phyloP scores from a whole-genome alignment of 2,329 filamentous ascomycete genomes.

The Penicillium brevicompactum region DNA sequence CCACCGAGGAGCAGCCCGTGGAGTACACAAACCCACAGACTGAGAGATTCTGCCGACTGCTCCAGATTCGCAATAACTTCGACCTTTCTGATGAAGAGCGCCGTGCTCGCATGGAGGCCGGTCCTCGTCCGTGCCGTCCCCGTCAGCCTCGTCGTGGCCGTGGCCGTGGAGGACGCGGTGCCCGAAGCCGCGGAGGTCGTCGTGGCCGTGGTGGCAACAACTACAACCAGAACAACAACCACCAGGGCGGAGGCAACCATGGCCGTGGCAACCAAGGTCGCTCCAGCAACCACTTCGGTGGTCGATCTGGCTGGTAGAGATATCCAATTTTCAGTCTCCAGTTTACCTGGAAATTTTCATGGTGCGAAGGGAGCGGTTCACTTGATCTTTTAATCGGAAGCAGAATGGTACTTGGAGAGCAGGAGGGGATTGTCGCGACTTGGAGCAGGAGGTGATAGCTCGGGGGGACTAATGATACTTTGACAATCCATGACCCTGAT shows the following conservation, averaged over 20 bases:
- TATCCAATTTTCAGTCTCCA: not conserved
- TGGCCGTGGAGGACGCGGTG: slow-evolving; percentile 20
- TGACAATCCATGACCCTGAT: not conserved
- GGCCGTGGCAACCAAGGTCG: too few species aligned
- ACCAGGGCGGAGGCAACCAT: not conserved
- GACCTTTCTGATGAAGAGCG: slow-evolving; percentile 73
- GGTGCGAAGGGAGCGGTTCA: not conserved
- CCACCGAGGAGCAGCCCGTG: slow-evolving; percentile 63
- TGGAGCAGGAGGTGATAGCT: too few species aligned
- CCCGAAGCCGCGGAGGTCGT: slow-evolving; percentile 17
- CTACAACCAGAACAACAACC: not conserved
- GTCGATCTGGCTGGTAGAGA: not conserved
- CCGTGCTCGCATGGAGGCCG: slow-evolving; percentile 57
- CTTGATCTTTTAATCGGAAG: not conserved
- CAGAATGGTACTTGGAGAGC: too few species aligned
- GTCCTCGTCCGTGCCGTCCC: slow-evolving; percentile 50
- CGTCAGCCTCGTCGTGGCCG: slow-evolving; percentile 15
- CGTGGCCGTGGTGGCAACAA: slow-evolving; percentile 22
- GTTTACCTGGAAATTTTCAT: not conserved
- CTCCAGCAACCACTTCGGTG: too few species aligned
- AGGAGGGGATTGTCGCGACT: too few species aligned
- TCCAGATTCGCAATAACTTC: slow-evolving; percentile 77
- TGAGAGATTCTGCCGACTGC: slow-evolving; percentile 72
- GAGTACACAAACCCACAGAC: slow-evolving; percentile 92
- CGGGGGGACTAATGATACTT: too few species aligned